Evolutionary conservation across 2,329 filamentous ascomycete genomes (phyloP), one percentile per base, ranked within the genome.

Genomic region (Amphichorda felina): DNA sequence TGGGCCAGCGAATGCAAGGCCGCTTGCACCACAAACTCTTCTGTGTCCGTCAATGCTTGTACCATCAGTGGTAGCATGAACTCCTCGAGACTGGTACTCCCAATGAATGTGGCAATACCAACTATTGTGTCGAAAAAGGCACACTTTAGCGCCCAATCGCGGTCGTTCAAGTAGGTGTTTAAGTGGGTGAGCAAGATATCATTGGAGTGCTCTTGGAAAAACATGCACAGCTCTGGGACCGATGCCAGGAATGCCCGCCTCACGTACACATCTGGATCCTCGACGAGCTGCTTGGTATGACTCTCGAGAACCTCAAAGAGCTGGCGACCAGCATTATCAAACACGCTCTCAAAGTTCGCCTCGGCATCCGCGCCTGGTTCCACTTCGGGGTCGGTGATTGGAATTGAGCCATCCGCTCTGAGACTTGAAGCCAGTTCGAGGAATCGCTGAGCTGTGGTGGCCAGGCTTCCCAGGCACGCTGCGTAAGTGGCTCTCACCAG

Each of bases 11-110:
- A 91, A 44, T 91, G 78, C 21, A 98, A 66, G 2, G 89, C 88
- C 38, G 83, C 84, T 50, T 95, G 87, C 10, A 98, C 80, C 2
- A 98, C 91, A 51, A 85, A 89, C 47, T 95, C 89, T 56, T 98
- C 91, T 0, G 84, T 75, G 45, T 98, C 91, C 1, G 87, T 86
- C 47, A 98, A 65, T 7, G 91, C 89, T 55, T 95, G 91, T 3
- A 95, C 73, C 86, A 98, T 95, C 11, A 98, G 66, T 1, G 93
- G 91, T 18, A 98, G 61, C 43, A 96, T 94, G 47, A 95, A 98
- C 45, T 94, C 87, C 56, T 98, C 91, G 22, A 98, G 62, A 45
- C 81, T 93, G 24, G 79, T 83, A 40, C 83, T 87, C 19, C 91
- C 91, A 24, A 96, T 74, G 46, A 94, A 94, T 1, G 84, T 76